These are phyloP conservation scores for Alloteropsis angusta DNA, from an alignment of 202 grass and related monocot genomes.

Conservation along the genomic window DNA sequence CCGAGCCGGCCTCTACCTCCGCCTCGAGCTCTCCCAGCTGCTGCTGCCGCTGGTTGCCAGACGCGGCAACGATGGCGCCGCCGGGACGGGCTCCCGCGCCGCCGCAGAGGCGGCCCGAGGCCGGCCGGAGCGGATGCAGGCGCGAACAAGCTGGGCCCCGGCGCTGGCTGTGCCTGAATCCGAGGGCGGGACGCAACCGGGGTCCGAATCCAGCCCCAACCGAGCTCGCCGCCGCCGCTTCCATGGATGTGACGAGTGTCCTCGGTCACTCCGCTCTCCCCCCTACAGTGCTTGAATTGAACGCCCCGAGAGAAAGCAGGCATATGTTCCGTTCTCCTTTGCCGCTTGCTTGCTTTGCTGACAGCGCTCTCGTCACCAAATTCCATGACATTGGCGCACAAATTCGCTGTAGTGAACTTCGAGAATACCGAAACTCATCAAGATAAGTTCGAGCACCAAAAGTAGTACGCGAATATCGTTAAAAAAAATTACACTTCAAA, in stretches of 20 bases:
- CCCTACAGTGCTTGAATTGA: too few species aligned
- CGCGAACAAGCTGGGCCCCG: background rate
- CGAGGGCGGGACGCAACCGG: background rate
- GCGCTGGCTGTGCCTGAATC: background rate
- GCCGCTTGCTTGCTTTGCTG: background rate
- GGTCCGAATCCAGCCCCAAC: background rate
- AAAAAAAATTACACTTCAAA: background rate
- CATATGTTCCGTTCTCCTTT: background rate
- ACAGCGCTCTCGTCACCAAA: too few species aligned
- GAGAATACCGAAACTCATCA: background rate
- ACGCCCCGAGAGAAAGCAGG: too few species aligned
- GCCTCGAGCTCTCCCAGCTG: background rate
- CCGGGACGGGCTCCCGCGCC: background rate
- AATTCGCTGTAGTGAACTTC: background rate
- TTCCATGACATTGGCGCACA: too few species aligned
- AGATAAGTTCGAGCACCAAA: too few species aligned
- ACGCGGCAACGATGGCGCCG: background rate
- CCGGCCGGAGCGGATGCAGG: background rate
- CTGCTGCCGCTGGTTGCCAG: background rate
- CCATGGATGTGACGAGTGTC: constrained; percentile 6
- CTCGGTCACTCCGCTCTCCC: background rate
- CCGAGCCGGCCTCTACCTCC: background rate
- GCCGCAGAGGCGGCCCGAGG: constrained; percentile 5
- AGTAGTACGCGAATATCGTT: too few species aligned
- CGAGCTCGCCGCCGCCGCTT: constrained; percentile 12